Conservation (phyloP, 2,329 filamentous ascomycete species). For the Exophiala calicioides region DNA sequence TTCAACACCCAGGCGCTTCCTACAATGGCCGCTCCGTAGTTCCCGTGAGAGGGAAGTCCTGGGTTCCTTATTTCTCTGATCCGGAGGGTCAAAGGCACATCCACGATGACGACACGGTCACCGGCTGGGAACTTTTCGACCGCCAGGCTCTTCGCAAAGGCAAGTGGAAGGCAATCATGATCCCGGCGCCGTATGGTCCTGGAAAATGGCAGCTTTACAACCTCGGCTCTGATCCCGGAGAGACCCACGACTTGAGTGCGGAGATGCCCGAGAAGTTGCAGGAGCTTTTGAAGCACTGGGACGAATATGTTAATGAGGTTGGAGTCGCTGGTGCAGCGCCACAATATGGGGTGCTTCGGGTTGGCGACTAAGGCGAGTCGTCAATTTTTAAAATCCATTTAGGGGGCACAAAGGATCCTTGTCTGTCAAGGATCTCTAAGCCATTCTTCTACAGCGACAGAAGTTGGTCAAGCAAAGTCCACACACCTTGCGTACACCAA, state of each 20-base stretch:
- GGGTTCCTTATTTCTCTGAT: constrained; percentile 38
- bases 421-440: too few species aligned
- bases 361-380: background rate
- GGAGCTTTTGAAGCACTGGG: constrained; percentile 56
- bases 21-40: constrained; percentile 37
- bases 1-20: constrained; percentile 34
- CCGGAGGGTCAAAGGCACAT: constrained; percentile 14
- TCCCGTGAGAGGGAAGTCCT: constrained; percentile 36
- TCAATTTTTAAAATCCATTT: background rate
- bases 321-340: constrained; percentile 44
- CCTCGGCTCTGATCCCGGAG: constrained; percentile 70
- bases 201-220: constrained; percentile 71
- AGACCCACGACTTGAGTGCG: constrained; percentile 69
- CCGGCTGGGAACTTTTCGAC: constrained; percentile 41
- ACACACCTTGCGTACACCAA: too few species aligned
- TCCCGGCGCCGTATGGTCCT: constrained; percentile 62
- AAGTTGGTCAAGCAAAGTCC: too few species aligned
- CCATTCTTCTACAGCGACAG: too few species aligned
- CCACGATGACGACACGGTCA: constrained; percentile 32
- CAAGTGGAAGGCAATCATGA: constrained; percentile 86
- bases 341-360: constrained; percentile 14
- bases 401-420: too few species aligned
- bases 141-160: constrained; percentile 68
- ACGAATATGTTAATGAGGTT: constrained; percentile 60
- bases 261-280: constrained; percentile 46